These are phyloP conservation scores for Candida peoriensis DNA, from an alignment of 805 yeast species.

Conservation along the genomic window DNA sequence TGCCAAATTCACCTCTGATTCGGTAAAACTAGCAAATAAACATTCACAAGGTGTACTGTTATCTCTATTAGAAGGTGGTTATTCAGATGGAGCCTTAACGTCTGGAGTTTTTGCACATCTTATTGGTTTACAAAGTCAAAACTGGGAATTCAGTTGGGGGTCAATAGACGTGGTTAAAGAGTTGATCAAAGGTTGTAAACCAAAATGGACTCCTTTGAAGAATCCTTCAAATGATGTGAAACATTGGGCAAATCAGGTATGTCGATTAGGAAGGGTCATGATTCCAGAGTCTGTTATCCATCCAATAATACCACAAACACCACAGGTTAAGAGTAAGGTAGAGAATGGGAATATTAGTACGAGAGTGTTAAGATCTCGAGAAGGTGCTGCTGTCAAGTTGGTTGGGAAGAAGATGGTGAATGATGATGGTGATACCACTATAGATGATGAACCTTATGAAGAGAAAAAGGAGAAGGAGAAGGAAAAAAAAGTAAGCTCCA, in stretches of 20 bases:
- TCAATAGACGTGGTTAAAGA: conserved; percentile 57
- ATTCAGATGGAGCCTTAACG: conserved; percentile 73
- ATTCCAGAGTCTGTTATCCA: conserved; percentile 37
- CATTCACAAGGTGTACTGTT: conserved; percentile 57
- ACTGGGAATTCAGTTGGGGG: conserved; percentile 66
- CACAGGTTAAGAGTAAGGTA: background rate
- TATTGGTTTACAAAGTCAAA: conserved; percentile 56
- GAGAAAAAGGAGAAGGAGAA: background rate
- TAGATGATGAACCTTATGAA: background rate
- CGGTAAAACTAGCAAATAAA: conserved; percentile 59
- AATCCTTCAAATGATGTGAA: conserved; percentile 47
- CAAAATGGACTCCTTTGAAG: conserved; percentile 57
- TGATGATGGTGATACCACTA: conserved; percentile 5
- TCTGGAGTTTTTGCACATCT: conserved; percentile 79
- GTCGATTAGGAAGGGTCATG: conserved; percentile 57
- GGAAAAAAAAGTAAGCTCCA: background rate
- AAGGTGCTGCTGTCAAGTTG: conserved; percentile 12
- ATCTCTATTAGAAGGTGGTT: conserved; percentile 81
- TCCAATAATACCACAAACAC: conserved; percentile 4
- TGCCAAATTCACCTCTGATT: conserved; percentile 66
- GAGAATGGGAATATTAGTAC: conserved; percentile 2
- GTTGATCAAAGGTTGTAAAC: conserved; percentile 62
- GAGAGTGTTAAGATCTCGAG: conserved; percentile 16
- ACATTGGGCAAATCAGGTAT: conserved; percentile 61
- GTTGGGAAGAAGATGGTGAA: conserved; percentile 8